These are phyloP conservation scores for Fonsecaea monophora DNA, from an alignment of 2,329 filamentous ascomycete genomes.

Conservation along the genomic window DNA sequence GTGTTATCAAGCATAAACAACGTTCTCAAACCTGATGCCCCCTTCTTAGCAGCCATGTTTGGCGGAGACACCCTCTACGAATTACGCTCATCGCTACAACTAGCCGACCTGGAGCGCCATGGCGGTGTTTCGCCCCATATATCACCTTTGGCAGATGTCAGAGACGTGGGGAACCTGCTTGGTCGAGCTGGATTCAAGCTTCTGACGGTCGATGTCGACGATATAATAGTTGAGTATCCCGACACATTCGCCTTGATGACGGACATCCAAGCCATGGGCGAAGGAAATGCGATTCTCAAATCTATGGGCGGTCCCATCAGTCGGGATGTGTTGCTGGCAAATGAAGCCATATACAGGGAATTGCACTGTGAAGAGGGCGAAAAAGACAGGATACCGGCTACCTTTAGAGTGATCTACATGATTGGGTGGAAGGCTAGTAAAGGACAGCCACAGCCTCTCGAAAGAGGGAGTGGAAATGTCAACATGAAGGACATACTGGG, in stretches of 20 bases:
- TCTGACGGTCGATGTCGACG: slow-evolving; percentile 94
- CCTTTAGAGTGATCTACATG: slow-evolving; percentile 96
- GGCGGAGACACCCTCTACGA: slow-evolving; percentile 94
- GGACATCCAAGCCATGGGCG: slow-evolving; percentile 95
- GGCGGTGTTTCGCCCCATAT: slow-evolving; percentile 93
- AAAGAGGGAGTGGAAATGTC: slow-evolving; percentile 82
- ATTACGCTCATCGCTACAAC: slow-evolving; percentile 87
- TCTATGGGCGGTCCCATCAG: slow-evolving; percentile 73
- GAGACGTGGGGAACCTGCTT: slow-evolving; percentile 86
- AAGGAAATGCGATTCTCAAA: slow-evolving; percentile 86
- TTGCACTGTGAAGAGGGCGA: slow-evolving; percentile 76
- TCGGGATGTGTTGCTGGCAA: slow-evolving; percentile 84
- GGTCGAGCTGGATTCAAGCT: slow-evolving; percentile 91
- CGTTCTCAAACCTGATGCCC: slow-evolving; percentile 84
- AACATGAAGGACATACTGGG: slow-evolving; percentile 84
- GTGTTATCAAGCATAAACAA: slow-evolving; percentile 83
- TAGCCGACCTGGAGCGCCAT: slow-evolving; percentile 86
- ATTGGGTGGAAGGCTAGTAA: slow-evolving; percentile 94
- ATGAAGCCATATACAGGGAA: slow-evolving; percentile 84
- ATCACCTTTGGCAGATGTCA: slow-evolving; percentile 88
- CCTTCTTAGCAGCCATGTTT: slow-evolving; percentile 95
- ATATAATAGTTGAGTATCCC: slow-evolving; percentile 94
- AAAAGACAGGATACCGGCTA: slow-evolving; percentile 72
- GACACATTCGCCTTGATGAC: slow-evolving; percentile 89
- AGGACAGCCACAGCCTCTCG: slow-evolving; percentile 78